phyloP scores from a whole-genome alignment of 2,329 filamentous ascomycete species.

The Ceratocystiopsis minuta region DNA sequence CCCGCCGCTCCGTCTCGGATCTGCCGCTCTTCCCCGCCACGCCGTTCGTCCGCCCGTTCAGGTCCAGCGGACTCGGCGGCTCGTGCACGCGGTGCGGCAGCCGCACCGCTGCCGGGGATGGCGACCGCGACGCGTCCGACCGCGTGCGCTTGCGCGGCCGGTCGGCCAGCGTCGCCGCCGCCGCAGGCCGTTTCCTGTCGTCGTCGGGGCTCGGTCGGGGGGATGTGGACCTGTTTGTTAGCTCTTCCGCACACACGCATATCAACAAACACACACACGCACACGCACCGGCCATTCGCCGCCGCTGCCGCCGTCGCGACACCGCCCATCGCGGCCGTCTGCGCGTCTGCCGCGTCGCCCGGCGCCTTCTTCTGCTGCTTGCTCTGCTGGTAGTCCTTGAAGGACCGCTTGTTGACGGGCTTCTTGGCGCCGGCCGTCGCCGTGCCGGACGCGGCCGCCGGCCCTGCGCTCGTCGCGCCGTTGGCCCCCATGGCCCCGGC shows the following conservation, averaged over 20 bases:
- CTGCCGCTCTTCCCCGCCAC: neutral
- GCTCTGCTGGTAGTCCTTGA: constrained; percentile 42
- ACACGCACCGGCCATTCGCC: too few species aligned
- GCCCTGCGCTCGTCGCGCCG: constrained; percentile 9
- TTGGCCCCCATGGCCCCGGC: too few species aligned
- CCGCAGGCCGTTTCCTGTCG: constrained; percentile 27
- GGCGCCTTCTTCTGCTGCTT: constrained; percentile 22
- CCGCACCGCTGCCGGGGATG: constrained; percentile 1
- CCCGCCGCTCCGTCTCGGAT: neutral
- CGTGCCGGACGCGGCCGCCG: too few species aligned
- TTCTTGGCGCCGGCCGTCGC: constrained; percentile 13
- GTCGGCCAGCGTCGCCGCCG: neutral
- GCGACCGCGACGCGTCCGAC: constrained; percentile 16
- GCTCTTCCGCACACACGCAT: too few species aligned
- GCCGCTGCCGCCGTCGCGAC: too few species aligned
- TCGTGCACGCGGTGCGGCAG: constrained; percentile 4
- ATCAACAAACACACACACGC: too few species aligned
- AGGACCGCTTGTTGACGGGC: constrained; percentile 28
- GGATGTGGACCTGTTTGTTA: constrained; percentile 13
- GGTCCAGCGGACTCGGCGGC: constrained; percentile 7
- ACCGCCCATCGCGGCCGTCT: too few species aligned
- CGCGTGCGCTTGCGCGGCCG: constrained; percentile 29
- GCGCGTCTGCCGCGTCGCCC: too few species aligned
- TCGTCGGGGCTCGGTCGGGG: constrained; percentile 19
- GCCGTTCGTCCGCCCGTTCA: constrained; percentile 1